A percentile compares a stretch with the other conserved stretches of the same genome.
Conservation (phyloP, 2,329 filamentous ascomycete species). For the Corynespora cassiicola region DNA sequence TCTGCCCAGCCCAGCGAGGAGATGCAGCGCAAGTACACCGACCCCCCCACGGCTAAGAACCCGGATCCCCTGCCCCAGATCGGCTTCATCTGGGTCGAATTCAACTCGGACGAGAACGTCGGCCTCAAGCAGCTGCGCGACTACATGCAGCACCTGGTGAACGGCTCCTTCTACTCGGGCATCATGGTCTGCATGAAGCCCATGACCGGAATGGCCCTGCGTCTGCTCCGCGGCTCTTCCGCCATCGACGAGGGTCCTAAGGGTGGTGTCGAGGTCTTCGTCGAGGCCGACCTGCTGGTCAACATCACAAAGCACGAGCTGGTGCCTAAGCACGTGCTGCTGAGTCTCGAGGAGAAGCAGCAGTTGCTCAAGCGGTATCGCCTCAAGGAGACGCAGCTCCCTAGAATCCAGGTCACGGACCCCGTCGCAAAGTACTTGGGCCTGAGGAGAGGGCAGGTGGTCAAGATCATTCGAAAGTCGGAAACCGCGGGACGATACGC, state of each 20-base stretch:
- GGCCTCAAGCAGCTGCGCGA: slow-evolving; percentile 91
- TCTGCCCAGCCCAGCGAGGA: slow-evolving; percentile 81
- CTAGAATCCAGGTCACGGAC: slow-evolving; percentile 88
- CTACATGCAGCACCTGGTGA: slow-evolving; percentile 82
- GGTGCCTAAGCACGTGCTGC: slow-evolving; percentile 89
- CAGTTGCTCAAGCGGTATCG: slow-evolving; percentile 88
- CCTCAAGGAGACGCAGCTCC: slow-evolving; percentile 96
- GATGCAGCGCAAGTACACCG: slow-evolving; percentile 86
- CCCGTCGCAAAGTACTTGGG: slow-evolving; percentile 93
- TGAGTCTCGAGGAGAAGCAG: slow-evolving; percentile 88
- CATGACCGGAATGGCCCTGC: slow-evolving; percentile 77
- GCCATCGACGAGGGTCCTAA: slow-evolving; percentile 63
- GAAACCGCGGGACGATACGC: slow-evolving; percentile 97
- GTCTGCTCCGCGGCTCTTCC: slow-evolving; percentile 38
- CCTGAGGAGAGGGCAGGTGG: slow-evolving; percentile 87
- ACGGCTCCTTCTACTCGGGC: slow-evolving; percentile 84
- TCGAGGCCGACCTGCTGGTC: slow-evolving; percentile 93
- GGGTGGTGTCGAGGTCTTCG: slow-evolving; percentile 90
- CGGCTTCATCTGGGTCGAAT: slow-evolving; percentile 93
- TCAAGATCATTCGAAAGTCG: slow-evolving; percentile 96
- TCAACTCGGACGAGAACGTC: slow-evolving; percentile 78
- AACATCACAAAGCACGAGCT: slow-evolving; percentile 99
- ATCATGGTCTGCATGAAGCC: slow-evolving; percentile 86
- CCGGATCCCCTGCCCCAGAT: slow-evolving; percentile 76
- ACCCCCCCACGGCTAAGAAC: slow-evolving; percentile 70